These are phyloP conservation scores for Pseudogymnoascus sp. DNA, from an alignment of 2,329 filamentous ascomycete genomes.

Conservation along the genomic window DNA sequence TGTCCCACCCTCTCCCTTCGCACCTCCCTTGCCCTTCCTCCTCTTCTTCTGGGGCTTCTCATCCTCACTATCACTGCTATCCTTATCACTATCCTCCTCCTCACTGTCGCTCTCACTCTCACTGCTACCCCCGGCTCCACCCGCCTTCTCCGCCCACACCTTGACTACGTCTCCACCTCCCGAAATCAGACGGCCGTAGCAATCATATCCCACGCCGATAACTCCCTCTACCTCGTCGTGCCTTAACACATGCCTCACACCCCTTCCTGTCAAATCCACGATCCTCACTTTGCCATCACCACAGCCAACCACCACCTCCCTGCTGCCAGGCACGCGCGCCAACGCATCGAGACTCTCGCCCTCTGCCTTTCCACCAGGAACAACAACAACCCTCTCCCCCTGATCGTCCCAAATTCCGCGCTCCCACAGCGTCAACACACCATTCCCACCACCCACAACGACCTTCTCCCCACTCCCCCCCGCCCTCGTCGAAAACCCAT, in stretches of 20 bases:
- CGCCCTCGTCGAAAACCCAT: slow-evolving; percentile 56
- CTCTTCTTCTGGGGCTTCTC: slow-evolving; percentile 22
- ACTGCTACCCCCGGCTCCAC: not conserved
- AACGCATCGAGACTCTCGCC: slow-evolving; percentile 79
- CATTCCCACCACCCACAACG: slow-evolving; percentile 65
- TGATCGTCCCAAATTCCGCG: slow-evolving; percentile 92
- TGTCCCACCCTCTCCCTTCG: slow-evolving; percentile 19
- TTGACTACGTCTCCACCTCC: slow-evolving; percentile 82
- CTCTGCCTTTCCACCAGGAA: slow-evolving; percentile 48
- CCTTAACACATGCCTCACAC: slow-evolving; percentile 50
- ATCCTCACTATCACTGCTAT: slow-evolving; percentile 22
- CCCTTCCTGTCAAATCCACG: slow-evolving; percentile 66
- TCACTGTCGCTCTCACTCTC: slow-evolving; percentile 20
- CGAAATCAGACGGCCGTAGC: slow-evolving; percentile 76
- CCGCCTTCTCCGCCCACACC: slow-evolving; percentile 73
- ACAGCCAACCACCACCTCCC: slow-evolving; percentile 70
- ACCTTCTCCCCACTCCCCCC: slow-evolving; percentile 67
- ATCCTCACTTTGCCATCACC: slow-evolving; percentile 74
- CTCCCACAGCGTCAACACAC: slow-evolving; percentile 89
- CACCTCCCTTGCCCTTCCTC: slow-evolving; percentile 26
- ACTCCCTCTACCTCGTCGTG: slow-evolving; percentile 89
- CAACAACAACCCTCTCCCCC: slow-evolving; percentile 77
- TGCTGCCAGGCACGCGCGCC: slow-evolving; percentile 60
- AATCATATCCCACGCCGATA: slow-evolving; percentile 74
- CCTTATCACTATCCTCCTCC: slow-evolving; percentile 17